Evolutionary conservation across 257 asterid species (phyloP).

Genomic region (Penstemon eatonii): DNA sequence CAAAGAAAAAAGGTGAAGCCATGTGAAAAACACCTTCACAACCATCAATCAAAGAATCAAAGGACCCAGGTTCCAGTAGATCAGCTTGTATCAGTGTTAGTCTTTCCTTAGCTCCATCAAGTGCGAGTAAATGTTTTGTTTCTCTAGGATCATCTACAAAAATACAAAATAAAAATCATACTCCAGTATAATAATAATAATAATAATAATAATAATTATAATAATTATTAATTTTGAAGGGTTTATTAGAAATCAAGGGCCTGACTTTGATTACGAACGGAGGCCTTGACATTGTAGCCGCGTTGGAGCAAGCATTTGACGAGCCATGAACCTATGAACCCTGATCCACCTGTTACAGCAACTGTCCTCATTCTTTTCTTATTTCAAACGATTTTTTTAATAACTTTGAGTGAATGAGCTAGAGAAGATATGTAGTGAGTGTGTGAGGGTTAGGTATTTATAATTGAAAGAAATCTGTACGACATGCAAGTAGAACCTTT

Average conservation of each 20-base stretch:
- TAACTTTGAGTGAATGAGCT: too few relatives aligned
- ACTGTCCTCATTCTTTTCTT: constrained; percentile 25
- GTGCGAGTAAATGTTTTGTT: constrained; percentile 45
- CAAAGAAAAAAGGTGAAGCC: constrained; percentile 60
- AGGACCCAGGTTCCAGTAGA: constrained; percentile 56
- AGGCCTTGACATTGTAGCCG: constrained; percentile 53
- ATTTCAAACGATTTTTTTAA: too few relatives aligned
- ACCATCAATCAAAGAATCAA: constrained; percentile 53
- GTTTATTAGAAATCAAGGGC: not conserved
- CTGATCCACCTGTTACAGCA: constrained; percentile 54
- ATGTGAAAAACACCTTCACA: constrained; percentile 65
- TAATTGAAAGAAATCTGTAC: too few relatives aligned
- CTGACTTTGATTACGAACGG: constrained; percentile 36
- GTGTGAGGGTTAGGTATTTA: too few relatives aligned
- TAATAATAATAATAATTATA: too few relatives aligned
- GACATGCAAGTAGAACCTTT: too few relatives aligned
- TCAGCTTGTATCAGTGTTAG: constrained; percentile 55
- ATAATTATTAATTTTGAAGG: too few relatives aligned
- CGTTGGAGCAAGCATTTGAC: constrained; percentile 50
- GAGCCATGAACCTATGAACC: constrained; percentile 55
- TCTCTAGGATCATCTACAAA: constrained; percentile 51
- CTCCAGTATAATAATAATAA: too few relatives aligned
- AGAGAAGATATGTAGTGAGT: too few relatives aligned
- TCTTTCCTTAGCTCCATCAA: constrained; percentile 72
- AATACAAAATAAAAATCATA: not conserved